Evolutionary conservation across 164 flowering plant species (phyloP).

Genomic region (Umbilicus rupestris): DNA sequence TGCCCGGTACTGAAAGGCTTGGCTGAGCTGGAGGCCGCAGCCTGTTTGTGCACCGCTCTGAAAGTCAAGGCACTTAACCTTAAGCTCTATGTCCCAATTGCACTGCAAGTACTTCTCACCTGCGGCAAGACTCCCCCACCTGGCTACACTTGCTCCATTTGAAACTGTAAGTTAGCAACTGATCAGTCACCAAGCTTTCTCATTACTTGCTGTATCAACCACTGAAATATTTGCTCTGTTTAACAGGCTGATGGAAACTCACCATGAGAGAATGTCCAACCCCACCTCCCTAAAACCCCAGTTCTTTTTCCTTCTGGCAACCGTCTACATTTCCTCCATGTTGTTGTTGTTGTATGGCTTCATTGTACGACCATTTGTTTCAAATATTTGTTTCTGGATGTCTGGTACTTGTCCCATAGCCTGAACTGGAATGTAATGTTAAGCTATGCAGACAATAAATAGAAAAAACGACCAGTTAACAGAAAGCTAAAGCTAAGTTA

Average conservation of each 20-base stretch:
- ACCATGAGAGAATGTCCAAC: neutral
- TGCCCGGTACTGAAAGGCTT: conserved; percentile 75
- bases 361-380: neutral
- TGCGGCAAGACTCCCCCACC: conserved; percentile 90
- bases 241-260: neutral
- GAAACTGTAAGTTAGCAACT: conserved; percentile 2
- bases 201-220: neutral
- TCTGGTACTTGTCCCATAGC: neutral
- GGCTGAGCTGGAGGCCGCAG: conserved; percentile 77
- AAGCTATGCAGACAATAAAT: neutral
- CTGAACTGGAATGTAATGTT: neutral
- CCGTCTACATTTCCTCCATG: neutral
- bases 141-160: conserved; percentile 72
- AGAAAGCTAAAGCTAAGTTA: neutral
- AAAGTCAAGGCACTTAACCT: conserved; percentile 77
- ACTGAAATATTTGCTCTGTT: neutral
- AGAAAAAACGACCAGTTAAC: neutral
- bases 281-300: neutral
- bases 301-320: neutral
- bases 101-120: conserved; percentile 64
- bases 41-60: conserved; percentile 72
- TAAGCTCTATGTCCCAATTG: conserved; percentile 62
- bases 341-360: neutral
- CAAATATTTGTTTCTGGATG: neutral
- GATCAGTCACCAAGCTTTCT: neutral